Percentiles rank a stretch among this genome's conserved stretches.
Conservation (phyloP, 2,329 filamentous ascomycete genomes). For the Pestalotiopsis fici region DNA sequence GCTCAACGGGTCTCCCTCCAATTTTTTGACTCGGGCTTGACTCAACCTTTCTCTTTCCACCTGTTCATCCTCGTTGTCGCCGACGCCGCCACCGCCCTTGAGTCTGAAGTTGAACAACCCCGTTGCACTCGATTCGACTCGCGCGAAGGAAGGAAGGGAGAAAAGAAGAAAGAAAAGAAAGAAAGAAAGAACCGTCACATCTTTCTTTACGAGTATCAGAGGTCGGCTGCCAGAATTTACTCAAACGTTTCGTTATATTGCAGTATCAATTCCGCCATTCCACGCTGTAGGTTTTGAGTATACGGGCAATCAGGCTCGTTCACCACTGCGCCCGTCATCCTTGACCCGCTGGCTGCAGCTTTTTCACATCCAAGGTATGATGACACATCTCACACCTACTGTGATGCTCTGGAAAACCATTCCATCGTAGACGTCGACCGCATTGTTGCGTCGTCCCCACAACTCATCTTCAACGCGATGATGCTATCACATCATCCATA, state of each 20-base stretch:
- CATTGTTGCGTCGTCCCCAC: not conserved
- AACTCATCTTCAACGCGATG: not conserved
- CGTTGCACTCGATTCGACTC: not conserved
- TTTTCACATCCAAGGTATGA: too few species aligned
- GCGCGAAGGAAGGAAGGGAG: not conserved
- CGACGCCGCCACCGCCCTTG: not conserved
- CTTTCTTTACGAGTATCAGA: not conserved
- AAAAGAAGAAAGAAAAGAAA: too few species aligned
- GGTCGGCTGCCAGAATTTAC: not conserved
- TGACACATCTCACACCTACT: too few species aligned
- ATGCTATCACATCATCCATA: not conserved
- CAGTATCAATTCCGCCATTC: not conserved
- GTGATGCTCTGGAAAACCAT: too few species aligned
- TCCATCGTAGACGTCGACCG: too few species aligned
- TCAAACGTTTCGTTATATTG: not conserved
- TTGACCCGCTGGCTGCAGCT: not conserved
- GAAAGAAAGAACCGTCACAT: not conserved
- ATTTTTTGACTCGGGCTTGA: not conserved
- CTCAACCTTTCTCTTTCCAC: not conserved
- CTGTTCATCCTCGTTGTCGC: not conserved
- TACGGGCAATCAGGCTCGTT: not conserved
- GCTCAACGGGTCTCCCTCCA: not conserved
- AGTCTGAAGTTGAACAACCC: not conserved
- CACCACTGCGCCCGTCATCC: not conserved
- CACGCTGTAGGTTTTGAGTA: not conserved